Base-by-base conservation (phyloP, 2,329 filamentous ascomycete genomes). In the Aspergillus tanneri region DNA sequence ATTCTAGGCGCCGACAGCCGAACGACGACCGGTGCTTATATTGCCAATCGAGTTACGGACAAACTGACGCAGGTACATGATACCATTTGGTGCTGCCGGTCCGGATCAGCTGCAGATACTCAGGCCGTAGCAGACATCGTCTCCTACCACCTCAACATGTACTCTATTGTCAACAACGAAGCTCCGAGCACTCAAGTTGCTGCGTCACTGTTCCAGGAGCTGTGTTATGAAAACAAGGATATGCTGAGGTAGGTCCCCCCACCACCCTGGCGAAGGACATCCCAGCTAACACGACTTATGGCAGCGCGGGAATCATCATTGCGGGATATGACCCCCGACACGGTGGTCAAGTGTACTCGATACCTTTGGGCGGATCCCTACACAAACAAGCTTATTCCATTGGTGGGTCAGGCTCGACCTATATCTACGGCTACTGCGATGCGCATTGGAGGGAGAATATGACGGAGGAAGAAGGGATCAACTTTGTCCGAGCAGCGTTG, bases 351-450 rank as follows among this genome's bases (percentile, higher is more conserved):
- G 92, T 99, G 56, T 99, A 96, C 78, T 93, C 89, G 64, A 96
- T 99, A 70, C 93, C 93, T 3, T 81, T 97, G 32, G 93, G 93
- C 62, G 93, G 93, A 47, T 97, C 93, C 42, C 83, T 99, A 61
- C 93, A 99, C 84, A 96, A 97, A 80, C 91, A 96, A 71, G 71
- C 91, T 14, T 99, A 96, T 68, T 84, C 93, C 35, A 99, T 99
- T 65, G 91, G 90, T 60, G 93, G 93, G 37, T 97, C 92, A 16
- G 93, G 93, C 34, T 97, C 92, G 61, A 97, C 93, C 53, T 99
- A 99, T 78, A 99, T 99, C 73, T 99, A 97, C 78, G 93, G 93
- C 62, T 97, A 95, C 80, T 97, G 91, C 69, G 92, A 99, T 69
- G 86, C 90, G 49, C 84, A 99, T 79, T 99, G 93, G 93, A 84